Evolutionary conservation across 2,329 filamentous ascomycete species (phyloP).

Genomic region (Stachybotrys chartarum): DNA sequence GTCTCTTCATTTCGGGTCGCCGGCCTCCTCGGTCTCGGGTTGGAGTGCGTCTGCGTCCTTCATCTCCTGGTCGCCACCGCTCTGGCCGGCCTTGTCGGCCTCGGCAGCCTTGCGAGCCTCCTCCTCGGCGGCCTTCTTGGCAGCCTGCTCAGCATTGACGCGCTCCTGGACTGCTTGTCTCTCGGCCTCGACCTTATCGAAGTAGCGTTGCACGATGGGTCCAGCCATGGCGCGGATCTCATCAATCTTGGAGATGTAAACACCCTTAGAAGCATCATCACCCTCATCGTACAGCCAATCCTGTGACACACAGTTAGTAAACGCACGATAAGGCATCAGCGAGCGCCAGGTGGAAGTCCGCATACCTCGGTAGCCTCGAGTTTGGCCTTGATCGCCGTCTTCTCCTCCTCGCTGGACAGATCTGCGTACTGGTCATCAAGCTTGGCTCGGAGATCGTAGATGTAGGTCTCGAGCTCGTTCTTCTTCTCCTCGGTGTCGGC

Average conservation of each 20-base stretch:
- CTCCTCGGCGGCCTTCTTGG: conserved; percentile 59
- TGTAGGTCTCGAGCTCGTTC: conserved; percentile 97
- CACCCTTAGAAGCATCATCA: conserved; percentile 86
- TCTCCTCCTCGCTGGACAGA: conserved; percentile 87
- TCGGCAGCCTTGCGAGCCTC: conserved; percentile 48
- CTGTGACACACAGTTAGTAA: conserved; percentile 35
- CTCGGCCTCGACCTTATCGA: conserved; percentile 88
- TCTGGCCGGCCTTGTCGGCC: conserved; percentile 39
- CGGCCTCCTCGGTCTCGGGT: conserved; percentile 41
- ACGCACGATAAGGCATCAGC: background rate
- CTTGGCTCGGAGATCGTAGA: conserved; percentile 95
- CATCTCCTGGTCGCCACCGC: conserved; percentile 54
- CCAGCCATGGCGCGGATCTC: conserved; percentile 88
- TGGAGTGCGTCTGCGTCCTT: conserved; percentile 50
- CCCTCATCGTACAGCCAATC: conserved; percentile 99
- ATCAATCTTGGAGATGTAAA: conserved; percentile 92
- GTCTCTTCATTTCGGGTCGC: conserved; percentile 20
- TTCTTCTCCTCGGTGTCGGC: conserved; percentile 99
- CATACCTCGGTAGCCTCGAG: conserved; percentile 81
- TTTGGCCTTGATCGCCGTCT: conserved; percentile 76
- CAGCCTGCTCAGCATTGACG: conserved; percentile 69
- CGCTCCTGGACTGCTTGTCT: conserved; percentile 71
- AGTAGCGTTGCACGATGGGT: conserved; percentile 88
- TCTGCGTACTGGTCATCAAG: conserved; percentile 86
- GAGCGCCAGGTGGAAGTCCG: conserved; percentile 2